Percentiles rank a stretch among this genome's conserved stretches.
Evolutionary conservation across 352 stramenopile species (phyloP).

Genomic region (Phytophthora colocasiae): DNA sequence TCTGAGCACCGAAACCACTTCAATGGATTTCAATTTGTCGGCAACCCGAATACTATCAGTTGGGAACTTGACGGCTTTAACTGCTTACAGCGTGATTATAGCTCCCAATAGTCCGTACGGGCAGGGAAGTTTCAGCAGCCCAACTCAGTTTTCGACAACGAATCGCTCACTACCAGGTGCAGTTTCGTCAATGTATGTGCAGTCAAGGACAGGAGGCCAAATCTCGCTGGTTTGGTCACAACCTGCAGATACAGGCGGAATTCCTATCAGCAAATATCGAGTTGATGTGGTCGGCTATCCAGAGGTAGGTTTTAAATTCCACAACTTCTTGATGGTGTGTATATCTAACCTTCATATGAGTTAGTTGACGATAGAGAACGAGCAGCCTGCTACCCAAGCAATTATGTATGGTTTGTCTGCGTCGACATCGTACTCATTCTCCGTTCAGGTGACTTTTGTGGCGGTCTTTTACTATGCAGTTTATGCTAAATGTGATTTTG

Average conservation of each 20-base stretch:
- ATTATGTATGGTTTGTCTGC: conserved; percentile 40
- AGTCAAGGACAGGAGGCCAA: conserved; percentile 45
- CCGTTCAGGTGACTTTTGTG: conserved; percentile 48
- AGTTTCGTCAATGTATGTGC: conserved; percentile 20
- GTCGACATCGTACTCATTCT: conserved; percentile 49
- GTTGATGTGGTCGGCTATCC: conserved; percentile 36
- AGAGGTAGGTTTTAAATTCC: conserved; percentile 22
- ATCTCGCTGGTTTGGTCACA: conserved; percentile 48
- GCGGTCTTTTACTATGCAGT: not conserved
- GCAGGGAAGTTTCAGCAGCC: conserved; percentile 41
- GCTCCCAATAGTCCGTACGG: conserved; percentile 46
- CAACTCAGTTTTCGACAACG: conserved; percentile 48
- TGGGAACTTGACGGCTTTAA: conserved; percentile 41
- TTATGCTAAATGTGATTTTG: not conserved
- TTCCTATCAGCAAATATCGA: conserved; percentile 67
- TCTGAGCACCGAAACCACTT: conserved; percentile 25
- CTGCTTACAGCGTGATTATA: conserved; percentile 48
- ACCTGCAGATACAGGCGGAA: conserved; percentile 59
- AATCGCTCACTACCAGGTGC: conserved; percentile 44
- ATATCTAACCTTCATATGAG: conserved; percentile 7
- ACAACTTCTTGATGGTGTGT: not conserved
- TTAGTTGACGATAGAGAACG: conserved; percentile 28
- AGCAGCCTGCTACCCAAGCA: conserved; percentile 13
- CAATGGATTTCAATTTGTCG: conserved; percentile 21
- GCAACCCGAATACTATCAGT: conserved; percentile 17